These are phyloP conservation scores for Mycosphaerella sp. DNA, from an alignment of 2,329 filamentous ascomycete genomes.

Conservation along the genomic window DNA sequence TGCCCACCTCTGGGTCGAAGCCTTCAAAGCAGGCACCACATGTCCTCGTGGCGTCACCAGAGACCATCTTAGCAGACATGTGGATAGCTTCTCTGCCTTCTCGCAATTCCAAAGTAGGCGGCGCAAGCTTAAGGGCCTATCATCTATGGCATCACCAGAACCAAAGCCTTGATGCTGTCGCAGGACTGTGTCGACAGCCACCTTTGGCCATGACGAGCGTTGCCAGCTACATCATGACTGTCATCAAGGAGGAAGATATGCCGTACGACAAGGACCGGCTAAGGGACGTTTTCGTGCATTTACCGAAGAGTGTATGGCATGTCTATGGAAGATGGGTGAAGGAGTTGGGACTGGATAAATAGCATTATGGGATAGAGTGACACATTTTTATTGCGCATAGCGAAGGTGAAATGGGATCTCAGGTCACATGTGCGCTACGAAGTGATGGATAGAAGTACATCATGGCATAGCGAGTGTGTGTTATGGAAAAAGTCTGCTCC, in stretches of 20 bases:
- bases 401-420: no score
- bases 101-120: constrained; percentile 2
- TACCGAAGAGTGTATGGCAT: constrained; percentile 23
- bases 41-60: constrained; percentile 4
- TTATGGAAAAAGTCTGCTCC: no score
- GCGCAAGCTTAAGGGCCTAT: constrained; percentile 46
- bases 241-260: constrained; percentile 48
- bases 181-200: constrained; percentile 53
- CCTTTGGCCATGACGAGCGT: constrained; percentile 55
- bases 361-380: neutral
- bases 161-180: constrained; percentile 47
- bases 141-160: constrained; percentile 57
- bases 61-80: constrained; percentile 8
- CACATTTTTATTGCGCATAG: neutral
- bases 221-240: constrained; percentile 53
- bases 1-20: neutral
- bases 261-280: constrained; percentile 40
- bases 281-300: constrained; percentile 21
- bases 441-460: no score
- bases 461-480: no score
- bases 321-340: constrained; percentile 8
- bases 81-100: constrained; percentile 10
- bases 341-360: constrained; percentile 4
- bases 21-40: neutral
- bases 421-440: no score